Conservation (phyloP, 2,329 filamentous ascomycete genomes). For the Akanthomyces lecanii region DNA sequence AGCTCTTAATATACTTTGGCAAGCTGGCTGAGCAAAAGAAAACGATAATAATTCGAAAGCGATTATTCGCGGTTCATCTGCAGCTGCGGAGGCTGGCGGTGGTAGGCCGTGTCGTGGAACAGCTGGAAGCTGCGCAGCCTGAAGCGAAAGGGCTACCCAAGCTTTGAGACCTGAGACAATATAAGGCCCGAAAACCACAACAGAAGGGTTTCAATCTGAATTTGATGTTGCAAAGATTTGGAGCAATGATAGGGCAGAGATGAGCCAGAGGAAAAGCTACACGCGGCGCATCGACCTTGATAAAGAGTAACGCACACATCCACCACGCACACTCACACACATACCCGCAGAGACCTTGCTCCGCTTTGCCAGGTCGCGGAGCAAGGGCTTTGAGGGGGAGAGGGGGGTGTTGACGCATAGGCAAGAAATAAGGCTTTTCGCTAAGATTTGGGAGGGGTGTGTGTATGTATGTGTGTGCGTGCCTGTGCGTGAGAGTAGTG, state of each 20-base stretch:
- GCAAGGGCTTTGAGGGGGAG: background rate
- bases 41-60: background rate
- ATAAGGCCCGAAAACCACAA: background rate
- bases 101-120: background rate
- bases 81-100: background rate
- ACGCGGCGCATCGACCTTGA: conserved; percentile 9
- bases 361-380: background rate
- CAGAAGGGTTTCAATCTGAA: background rate
- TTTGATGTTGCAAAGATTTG: background rate
- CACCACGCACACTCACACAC: too few relatives aligned
- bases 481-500: too few relatives aligned
- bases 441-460: background rate
- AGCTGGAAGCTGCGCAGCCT: background rate
- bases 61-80: background rate
- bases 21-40: background rate
- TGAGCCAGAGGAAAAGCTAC: background rate
- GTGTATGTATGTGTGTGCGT: too few relatives aligned
- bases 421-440: background rate
- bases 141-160: background rate
- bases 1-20: conserved; percentile 1
- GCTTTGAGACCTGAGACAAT: background rate
- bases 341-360: background rate
- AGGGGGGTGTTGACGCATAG: background rate
- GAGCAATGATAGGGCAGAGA: conserved; percentile 1
- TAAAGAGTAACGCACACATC: conserved; percentile 1